Evolutionary conservation across 164 flowering plant species (phyloP).

Genomic region (Aristolochia contorta): DNA sequence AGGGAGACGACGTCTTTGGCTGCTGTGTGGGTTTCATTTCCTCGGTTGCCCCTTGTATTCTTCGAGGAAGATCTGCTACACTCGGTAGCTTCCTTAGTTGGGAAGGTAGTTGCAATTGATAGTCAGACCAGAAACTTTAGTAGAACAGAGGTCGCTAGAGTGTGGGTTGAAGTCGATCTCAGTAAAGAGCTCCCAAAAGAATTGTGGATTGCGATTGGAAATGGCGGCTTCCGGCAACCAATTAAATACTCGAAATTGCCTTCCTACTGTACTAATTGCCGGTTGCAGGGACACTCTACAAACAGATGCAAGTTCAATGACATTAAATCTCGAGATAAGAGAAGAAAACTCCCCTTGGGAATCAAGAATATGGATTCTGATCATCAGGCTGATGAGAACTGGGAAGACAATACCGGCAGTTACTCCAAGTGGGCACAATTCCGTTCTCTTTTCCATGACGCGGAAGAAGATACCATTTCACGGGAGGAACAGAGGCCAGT

Average conservation of each 20-base stretch:
- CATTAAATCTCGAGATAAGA: too few relatives aligned
- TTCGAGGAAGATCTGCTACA: not conserved
- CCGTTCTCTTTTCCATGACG: too few relatives aligned
- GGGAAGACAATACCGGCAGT: too few relatives aligned
- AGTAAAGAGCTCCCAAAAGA: not conserved
- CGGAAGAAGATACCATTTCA: too few relatives aligned
- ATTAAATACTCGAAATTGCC: not conserved
- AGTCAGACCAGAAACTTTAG: not conserved
- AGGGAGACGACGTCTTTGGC: not conserved
- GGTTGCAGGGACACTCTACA: not conserved
- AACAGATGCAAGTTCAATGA: not conserved
- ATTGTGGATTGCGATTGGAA: not conserved
- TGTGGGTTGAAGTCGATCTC: constrained; percentile 2
- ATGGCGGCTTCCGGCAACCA: not conserved
- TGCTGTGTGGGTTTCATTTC: not conserved
- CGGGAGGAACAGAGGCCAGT: too few relatives aligned
- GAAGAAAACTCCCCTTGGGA: too few relatives aligned
- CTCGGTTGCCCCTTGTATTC: not conserved
- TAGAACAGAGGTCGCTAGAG: not conserved
- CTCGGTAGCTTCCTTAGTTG: not conserved
- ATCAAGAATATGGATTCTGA: too few relatives aligned
- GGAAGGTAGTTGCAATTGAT: not conserved
- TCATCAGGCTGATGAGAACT: too few relatives aligned
- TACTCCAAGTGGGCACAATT: too few relatives aligned
- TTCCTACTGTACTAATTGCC: constrained; percentile 1